A percentile compares a stretch with the other conserved stretches of the same genome.
These are phyloP conservation scores for Dioscorea cayenensis DNA, from an alignment of 116 monocot genomes.

Conservation along the genomic window DNA sequence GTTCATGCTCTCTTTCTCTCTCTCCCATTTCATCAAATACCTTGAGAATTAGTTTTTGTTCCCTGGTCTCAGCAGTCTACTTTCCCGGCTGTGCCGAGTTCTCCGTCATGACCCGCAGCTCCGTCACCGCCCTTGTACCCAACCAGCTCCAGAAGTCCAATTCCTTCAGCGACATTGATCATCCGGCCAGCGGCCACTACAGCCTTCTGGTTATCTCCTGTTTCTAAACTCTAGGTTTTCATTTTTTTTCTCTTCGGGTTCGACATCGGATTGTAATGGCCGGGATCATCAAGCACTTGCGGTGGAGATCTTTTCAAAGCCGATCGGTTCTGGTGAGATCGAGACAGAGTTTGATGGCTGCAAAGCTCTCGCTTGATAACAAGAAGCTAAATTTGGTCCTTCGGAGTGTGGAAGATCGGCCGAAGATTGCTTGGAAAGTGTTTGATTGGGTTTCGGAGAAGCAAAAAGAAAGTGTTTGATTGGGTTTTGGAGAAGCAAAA, in stretches of 20 bases:
- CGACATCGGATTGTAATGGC: neutral
- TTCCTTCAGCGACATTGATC: too few species aligned
- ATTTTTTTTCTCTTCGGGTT: neutral
- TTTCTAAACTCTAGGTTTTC: neutral
- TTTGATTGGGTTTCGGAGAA: conserved; percentile 36
- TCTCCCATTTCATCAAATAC: too few species aligned
- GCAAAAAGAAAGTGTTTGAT: conserved; percentile 24
- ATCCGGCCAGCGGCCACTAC: neutral
- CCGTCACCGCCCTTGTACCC: too few species aligned
- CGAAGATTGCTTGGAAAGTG: conserved; percentile 24
- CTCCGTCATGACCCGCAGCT: too few species aligned
- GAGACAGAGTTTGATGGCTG: too few species aligned
- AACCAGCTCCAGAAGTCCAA: too few species aligned
- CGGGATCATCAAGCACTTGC: conserved; percentile 7
- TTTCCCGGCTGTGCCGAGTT: too few species aligned
- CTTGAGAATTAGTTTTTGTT: too few species aligned
- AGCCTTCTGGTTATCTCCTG: neutral
- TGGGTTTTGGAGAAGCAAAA: too few species aligned
- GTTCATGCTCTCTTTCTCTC: too few species aligned
- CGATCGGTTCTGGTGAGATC: conserved; percentile 21
- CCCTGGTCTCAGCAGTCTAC: too few species aligned
- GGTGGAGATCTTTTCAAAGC: conserved; percentile 28
- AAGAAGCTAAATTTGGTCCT: conserved; percentile 26
- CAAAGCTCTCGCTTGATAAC: conserved; percentile 17
- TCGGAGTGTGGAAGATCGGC: conserved; percentile 23